A percentile compares a stretch with the other conserved stretches of the same genome.
Conservation (phyloP, 345 rosid species). For the Brassica juncea region DNA sequence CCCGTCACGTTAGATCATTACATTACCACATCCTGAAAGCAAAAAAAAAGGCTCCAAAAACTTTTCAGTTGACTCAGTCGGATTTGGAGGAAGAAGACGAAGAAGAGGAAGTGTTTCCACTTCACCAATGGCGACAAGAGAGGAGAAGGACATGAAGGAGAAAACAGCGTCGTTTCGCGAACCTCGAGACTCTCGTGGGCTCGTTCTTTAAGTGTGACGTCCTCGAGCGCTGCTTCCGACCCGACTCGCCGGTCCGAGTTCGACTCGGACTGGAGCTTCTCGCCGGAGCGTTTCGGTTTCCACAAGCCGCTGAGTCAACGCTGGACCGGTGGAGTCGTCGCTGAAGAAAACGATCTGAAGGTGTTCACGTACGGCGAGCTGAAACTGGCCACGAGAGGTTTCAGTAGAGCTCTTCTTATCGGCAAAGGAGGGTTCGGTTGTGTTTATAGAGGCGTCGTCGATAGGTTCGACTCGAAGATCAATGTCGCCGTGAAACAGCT, state of each 20-base stretch:
- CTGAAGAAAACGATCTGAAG: conserved; percentile 62
- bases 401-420: conserved; percentile 69
- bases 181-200: conserved; percentile 82
- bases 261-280: conserved; percentile 76
- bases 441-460: conserved; percentile 70
- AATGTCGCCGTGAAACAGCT: conserved; percentile 87
- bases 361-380: conserved; percentile 74
- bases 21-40: conserved; percentile 1
- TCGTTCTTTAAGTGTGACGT: conserved; percentile 87
- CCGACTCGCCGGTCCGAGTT: conserved; percentile 81
- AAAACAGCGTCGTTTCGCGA: conserved; percentile 47
- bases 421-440: conserved; percentile 99
- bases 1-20: conserved; percentile 21
- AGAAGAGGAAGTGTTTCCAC: conserved; percentile 90
- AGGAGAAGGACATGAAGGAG: conserved; percentile 43
- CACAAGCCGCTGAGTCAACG: conserved; percentile 59
- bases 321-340: conserved; percentile 34
- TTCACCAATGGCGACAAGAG: conserved; percentile 73
- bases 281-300: conserved; percentile 56
- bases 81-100: conserved; percentile 15
- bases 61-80: conserved; percentile 28
- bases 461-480: conserved; percentile 49
- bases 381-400: conserved; percentile 79
- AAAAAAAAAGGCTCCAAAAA: conserved; percentile 14
- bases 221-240: conserved; percentile 60